These are phyloP conservation scores for Straminergon stramineum DNA, from an alignment of 225 moss, liverwort and hornwort genomes.

Conservation along the genomic window DNA sequence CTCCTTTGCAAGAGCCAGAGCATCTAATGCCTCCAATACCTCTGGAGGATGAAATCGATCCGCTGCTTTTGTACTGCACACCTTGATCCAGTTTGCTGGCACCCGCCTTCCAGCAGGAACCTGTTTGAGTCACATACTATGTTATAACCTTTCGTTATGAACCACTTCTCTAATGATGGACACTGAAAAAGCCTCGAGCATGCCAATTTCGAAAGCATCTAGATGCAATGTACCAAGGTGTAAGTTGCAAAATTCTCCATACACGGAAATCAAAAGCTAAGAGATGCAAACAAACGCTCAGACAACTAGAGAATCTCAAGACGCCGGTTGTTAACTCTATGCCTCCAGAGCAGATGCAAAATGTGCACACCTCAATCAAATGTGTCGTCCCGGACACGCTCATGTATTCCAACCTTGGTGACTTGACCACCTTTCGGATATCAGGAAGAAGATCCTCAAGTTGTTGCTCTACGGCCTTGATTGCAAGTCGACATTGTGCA, in stretches of 20 bases:
- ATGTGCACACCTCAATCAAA: conserved; percentile 66
- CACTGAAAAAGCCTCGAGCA: not conserved
- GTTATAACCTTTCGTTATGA: not conserved
- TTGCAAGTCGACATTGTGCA: conserved; percentile 54
- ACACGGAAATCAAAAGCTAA: not conserved
- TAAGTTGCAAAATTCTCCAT: not conserved
- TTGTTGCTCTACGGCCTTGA: conserved; percentile 57
- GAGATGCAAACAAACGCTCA: not conserved
- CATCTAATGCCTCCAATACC: conserved; percentile 57
- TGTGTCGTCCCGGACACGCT: conserved; percentile 60
- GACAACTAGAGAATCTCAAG: not conserved
- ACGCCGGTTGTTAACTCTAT: not conserved
- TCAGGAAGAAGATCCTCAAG: conserved; percentile 63
- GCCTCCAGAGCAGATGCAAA: not conserved
- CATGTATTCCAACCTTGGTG: conserved; percentile 54
- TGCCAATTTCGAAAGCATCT: not conserved
- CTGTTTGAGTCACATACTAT: conserved; percentile 16
- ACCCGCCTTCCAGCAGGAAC: conserved; percentile 70
- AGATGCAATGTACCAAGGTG: not conserved
- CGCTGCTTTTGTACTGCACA: conserved; percentile 67
- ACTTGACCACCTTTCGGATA: conserved; percentile 53
- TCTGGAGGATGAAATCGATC: conserved; percentile 88
- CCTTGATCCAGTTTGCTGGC: conserved; percentile 85
- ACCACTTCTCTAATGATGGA: not conserved
- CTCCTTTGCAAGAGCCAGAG: conserved; percentile 73